Evolutionary conservation across 345 rosid species (phyloP).

Genomic region (Clausena lansium): DNA sequence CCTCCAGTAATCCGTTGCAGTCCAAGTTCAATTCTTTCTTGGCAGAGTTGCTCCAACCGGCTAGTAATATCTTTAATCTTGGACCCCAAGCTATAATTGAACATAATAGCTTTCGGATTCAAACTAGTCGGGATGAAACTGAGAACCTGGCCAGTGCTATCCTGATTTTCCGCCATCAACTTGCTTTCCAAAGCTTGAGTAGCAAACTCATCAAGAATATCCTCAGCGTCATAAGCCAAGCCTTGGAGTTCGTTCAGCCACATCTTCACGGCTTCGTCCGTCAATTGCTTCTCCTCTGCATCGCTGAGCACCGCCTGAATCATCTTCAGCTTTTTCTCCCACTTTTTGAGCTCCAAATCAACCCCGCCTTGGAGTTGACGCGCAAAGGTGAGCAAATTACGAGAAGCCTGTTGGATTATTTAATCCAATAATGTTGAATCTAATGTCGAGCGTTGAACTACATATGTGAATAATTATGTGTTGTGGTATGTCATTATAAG

Average conservation of each 20-base stretch:
- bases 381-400: not conserved
- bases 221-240: slow-evolving; percentile 10
- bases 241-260: slow-evolving; percentile 4
- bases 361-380: not conserved
- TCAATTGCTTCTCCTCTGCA: slow-evolving; percentile 1
- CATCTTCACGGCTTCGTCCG: not conserved
- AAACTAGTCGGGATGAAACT: not conserved
- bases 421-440: too few relatives aligned
- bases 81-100: not conserved
- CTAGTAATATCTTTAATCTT: not conserved
- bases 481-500: too few relatives aligned
- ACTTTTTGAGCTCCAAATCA: not conserved
- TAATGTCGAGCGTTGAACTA: too few relatives aligned
- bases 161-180: not conserved
- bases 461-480: too few relatives aligned
- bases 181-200: not conserved
- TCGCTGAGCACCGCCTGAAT: not conserved
- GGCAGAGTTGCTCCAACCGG: not conserved
- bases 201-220: slow-evolving; percentile 2
- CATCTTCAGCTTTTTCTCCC: not conserved
- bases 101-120: not conserved
- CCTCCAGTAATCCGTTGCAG: not conserved
- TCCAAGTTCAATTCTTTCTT: not conserved
- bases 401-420: too few relatives aligned
- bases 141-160: not conserved